These are phyloP conservation scores for Omphalotus guepiniiformis DNA, from an alignment of 768 basidiomycete genomes.

Conservation along the genomic window DNA sequence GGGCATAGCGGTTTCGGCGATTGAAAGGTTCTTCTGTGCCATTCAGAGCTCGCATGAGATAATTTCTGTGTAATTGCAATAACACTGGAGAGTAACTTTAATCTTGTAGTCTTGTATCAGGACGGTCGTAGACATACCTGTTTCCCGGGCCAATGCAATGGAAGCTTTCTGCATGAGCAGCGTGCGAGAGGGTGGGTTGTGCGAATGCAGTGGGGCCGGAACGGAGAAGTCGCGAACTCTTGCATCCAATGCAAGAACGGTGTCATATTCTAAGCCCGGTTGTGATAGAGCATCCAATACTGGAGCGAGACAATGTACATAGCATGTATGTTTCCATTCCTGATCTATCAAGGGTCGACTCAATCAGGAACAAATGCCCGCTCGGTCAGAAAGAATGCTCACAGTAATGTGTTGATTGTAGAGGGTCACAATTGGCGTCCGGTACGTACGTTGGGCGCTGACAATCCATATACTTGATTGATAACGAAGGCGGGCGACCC, in stretches of 20 bases:
- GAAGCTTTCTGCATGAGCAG: conserved; percentile 58
- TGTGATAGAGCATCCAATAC: conserved; percentile 56
- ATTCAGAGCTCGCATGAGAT: conserved; percentile 60
- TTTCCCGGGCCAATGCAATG: conserved; percentile 55
- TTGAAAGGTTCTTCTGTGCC: conserved; percentile 56
- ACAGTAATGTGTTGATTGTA: conserved; percentile 41
- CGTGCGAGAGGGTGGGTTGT: conserved; percentile 37
- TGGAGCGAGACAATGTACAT: conserved; percentile 54
- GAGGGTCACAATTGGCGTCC: conserved; percentile 32
- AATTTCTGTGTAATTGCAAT: conserved; percentile 63
- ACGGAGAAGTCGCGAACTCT: conserved; percentile 59
- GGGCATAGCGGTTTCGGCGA: conserved; percentile 59
- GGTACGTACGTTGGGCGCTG: conserved; percentile 40
- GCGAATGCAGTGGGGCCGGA: conserved; percentile 44
- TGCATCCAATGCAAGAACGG: conserved; percentile 52
- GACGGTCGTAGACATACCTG: conserved; percentile 35
- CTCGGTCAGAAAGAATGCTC: conserved; percentile 14
- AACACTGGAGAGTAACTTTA: conserved; percentile 38
- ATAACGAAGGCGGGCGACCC: conserved; percentile 65
- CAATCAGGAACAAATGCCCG: conserved; percentile 10
- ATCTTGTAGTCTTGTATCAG: not conserved
- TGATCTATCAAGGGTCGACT: conserved; percentile 59
- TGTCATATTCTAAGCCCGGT: conserved; percentile 45
- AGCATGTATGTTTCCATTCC: conserved; percentile 68
- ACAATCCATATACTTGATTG: conserved; percentile 58